These are phyloP conservation scores for Cupressus sempervirens DNA, from an alignment of 75 land plant genomes.

Conservation along the genomic window DNA sequence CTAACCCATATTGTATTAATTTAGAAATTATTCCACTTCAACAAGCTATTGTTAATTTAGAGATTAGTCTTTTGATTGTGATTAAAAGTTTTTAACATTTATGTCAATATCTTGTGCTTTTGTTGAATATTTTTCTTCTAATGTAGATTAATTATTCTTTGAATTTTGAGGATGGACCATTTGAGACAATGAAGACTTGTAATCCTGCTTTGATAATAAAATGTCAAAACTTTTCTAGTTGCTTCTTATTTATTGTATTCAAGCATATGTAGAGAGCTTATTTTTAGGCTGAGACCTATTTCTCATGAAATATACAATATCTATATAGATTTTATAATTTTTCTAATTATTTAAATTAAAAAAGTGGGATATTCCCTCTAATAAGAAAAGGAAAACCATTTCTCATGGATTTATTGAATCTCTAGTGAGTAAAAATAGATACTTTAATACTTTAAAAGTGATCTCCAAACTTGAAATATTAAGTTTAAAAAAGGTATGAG, in stretches of 20 bases:
- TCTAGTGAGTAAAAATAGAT: too few relatives aligned
- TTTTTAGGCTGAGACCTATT: neutral
- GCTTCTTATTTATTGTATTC: neutral
- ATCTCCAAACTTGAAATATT: too few relatives aligned
- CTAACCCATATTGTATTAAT: neutral
- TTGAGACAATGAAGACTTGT: slow-evolving; percentile 55
- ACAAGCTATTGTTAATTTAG: neutral
- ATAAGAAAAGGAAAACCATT: too few relatives aligned
- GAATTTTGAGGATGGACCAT: slow-evolving; percentile 86
- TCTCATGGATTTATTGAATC: too few relatives aligned
- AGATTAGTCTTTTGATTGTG: neutral
- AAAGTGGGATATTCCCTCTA: too few relatives aligned
- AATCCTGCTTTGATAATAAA: slow-evolving; percentile 49
- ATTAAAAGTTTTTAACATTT: neutral
- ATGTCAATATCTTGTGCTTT: too few relatives aligned
- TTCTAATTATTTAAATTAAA: too few relatives aligned
- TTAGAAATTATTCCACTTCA: neutral
- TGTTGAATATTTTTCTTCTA: neutral
- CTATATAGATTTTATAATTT: too few relatives aligned
- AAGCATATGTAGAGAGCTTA: neutral
- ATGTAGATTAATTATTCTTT: slow-evolving; percentile 72
- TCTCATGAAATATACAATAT: neutral
- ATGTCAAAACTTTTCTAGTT: neutral
- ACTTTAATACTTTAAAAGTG: too few relatives aligned
- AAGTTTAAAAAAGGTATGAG: too few relatives aligned